A percentile compares a stretch with the other conserved stretches of the same genome.
Conservation (phyloP, 345 rosid species). For the Eutrema japonicum region DNA sequence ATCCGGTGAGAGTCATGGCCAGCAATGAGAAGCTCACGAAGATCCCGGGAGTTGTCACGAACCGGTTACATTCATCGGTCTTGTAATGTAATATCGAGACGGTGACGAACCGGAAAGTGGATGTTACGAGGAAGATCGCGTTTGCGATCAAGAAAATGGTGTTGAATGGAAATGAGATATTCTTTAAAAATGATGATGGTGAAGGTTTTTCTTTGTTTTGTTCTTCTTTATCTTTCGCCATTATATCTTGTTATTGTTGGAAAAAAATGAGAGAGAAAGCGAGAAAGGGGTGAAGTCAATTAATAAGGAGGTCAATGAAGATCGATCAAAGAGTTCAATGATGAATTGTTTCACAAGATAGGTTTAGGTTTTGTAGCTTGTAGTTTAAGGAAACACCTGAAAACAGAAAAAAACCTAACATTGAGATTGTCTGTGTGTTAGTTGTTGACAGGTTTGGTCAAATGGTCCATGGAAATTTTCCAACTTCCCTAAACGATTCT, state of each 20-base stretch:
- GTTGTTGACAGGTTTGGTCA: conserved; percentile 30
- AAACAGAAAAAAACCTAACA: conserved; percentile 21
- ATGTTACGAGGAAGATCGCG: conserved; percentile 33
- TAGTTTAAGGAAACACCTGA: conserved; percentile 25
- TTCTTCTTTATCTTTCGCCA: conserved; percentile 34
- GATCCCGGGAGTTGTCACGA: conserved; percentile 32
- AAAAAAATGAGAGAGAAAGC: not conserved
- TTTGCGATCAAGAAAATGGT: conserved; percentile 38
- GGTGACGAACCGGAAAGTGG: conserved; percentile 33
- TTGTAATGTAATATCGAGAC: conserved; percentile 36
- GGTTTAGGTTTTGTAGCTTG: conserved; percentile 35
- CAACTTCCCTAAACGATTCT: not conserved
- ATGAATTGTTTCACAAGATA: conserved; percentile 23
- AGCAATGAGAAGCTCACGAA: conserved; percentile 43
- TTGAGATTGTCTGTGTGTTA: conserved; percentile 20
- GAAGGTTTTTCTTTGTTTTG: not conserved
- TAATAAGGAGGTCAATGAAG: not conserved
- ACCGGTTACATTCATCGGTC: conserved; percentile 34
- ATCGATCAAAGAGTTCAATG: not conserved
- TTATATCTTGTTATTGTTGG: conserved; percentile 5
- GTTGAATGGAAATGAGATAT: conserved; percentile 37
- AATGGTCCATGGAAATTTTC: not conserved
- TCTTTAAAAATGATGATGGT: conserved; percentile 1
- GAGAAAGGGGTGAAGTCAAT: not conserved
- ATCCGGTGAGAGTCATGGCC: conserved; percentile 25